Evolutionary conservation across 345 rosid species (phyloP).

Genomic region (Populus tremula): DNA sequence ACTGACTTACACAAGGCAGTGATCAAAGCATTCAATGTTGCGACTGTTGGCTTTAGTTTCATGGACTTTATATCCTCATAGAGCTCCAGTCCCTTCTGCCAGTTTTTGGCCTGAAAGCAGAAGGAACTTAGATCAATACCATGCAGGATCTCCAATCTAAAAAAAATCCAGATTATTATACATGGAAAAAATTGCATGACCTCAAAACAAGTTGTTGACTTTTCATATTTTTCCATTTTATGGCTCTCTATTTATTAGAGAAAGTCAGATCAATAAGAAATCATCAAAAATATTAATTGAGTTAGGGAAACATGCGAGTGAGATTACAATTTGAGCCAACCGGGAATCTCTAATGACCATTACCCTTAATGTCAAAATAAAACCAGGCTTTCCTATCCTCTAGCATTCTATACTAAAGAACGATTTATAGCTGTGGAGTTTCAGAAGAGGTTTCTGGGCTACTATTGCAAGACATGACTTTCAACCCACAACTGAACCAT

Average conservation of each 20-base stretch:
- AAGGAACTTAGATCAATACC: conserved; percentile 1
- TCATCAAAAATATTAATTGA: neutral
- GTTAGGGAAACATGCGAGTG: neutral
- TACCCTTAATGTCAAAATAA: too few relatives aligned
- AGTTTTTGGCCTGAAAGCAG: conserved; percentile 64
- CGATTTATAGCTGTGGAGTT: neutral
- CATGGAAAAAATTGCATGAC: neutral
- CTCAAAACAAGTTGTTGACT: neutral
- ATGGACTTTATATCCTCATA: conserved; percentile 66
- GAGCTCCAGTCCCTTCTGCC: conserved; percentile 82
- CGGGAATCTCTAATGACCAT: too few relatives aligned
- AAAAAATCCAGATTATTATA: neutral
- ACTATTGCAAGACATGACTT: conserved; percentile 2
- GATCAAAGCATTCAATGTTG: conserved; percentile 84
- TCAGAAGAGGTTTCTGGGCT: neutral
- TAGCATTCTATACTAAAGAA: too few relatives aligned
- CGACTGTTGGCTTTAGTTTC: conserved; percentile 62
- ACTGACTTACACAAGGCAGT: conserved; percentile 77
- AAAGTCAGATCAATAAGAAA: neutral
- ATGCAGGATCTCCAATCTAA: neutral
- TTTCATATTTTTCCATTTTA: neutral
- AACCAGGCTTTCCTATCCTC: too few relatives aligned
- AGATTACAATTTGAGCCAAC: neutral
- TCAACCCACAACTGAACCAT: neutral
- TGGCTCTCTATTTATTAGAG: neutral